Conservation (phyloP, 306 rosid species). For the Ormosia emarginata region DNA sequence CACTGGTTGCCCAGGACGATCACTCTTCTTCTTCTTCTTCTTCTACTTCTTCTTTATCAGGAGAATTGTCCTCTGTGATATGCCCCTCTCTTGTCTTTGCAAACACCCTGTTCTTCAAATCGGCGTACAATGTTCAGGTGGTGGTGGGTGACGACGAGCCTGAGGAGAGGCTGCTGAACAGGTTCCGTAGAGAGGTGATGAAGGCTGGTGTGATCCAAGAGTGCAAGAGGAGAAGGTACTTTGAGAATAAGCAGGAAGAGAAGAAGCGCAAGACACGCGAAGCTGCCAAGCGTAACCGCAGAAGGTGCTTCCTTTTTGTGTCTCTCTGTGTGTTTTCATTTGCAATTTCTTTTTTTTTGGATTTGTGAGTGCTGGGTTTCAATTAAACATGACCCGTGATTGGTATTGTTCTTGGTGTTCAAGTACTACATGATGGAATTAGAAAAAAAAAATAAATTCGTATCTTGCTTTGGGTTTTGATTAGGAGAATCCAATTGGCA, state of each 20-base stretch:
- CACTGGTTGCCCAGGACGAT: conserved; percentile 19
- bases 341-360: neutral
- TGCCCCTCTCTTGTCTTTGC: conserved; percentile 58
- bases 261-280: conserved; percentile 65
- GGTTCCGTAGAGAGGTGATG: conserved; percentile 80
- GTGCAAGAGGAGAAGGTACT: conserved; percentile 61
- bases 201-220: conserved; percentile 73
- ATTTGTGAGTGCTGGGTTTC: neutral
- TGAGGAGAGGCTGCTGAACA: conserved; percentile 64
- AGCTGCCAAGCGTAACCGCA: conserved; percentile 63
- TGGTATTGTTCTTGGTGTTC: neutral
- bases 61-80: conserved; percentile 46
- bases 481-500: neutral
- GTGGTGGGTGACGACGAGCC: conserved; percentile 64
- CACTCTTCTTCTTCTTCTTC: neutral
- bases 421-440: neutral
- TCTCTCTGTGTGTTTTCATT: neutral
- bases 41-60: conserved; percentile 14
- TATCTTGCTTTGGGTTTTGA: neutral
- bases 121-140: conserved; percentile 71
- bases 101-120: conserved; percentile 57
- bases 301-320: conserved; percentile 37
- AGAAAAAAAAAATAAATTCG: neutral
- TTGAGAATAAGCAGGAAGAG: conserved; percentile 60
- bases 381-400: neutral